These are phyloP conservation scores for Mallotus japonicus DNA, from an alignment of 441 rosid species.

Conservation along the genomic window DNA sequence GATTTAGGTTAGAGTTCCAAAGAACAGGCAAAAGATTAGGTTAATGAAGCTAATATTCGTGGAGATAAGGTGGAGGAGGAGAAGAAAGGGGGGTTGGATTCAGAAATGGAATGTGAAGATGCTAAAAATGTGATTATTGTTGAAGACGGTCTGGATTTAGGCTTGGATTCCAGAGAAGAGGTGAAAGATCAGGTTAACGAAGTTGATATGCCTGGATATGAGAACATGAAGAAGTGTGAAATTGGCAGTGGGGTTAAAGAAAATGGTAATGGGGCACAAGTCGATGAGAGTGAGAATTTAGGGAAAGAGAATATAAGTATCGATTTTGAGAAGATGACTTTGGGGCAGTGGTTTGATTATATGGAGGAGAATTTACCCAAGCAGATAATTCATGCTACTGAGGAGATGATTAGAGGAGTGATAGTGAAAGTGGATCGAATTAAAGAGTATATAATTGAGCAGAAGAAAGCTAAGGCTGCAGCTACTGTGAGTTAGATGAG, in stretches of 20 bases:
- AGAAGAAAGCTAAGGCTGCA: conserved; percentile 38
- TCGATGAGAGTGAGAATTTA: neutral
- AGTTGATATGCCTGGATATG: neutral
- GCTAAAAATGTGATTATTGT: neutral
- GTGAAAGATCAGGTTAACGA: neutral
- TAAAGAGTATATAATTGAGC: conserved; percentile 38
- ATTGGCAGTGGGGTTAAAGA: neutral
- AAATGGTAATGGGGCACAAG: neutral
- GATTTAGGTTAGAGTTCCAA: neutral
- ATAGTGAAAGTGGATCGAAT: conserved; percentile 41
- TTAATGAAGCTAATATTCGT: neutral
- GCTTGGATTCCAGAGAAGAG: neutral
- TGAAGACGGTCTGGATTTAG: conserved; percentile 8
- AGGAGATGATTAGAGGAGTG: conserved; percentile 54
- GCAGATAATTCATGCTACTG: conserved; percentile 44
- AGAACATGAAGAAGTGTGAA: neutral
- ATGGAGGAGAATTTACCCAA: conserved; percentile 40
- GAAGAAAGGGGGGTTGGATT: conserved; percentile 6
- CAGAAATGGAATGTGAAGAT: neutral
- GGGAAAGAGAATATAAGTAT: conserved; percentile 22
- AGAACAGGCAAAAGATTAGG: neutral
- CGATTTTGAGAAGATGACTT: conserved; percentile 46
- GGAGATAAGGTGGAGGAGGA: conserved; percentile 9
- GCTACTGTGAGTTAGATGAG: conserved; percentile 11
- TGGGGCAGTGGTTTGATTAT: conserved; percentile 52